Conservation (phyloP, 768 basidiomycete genomes). For the Termitomyces sp. region DNA sequence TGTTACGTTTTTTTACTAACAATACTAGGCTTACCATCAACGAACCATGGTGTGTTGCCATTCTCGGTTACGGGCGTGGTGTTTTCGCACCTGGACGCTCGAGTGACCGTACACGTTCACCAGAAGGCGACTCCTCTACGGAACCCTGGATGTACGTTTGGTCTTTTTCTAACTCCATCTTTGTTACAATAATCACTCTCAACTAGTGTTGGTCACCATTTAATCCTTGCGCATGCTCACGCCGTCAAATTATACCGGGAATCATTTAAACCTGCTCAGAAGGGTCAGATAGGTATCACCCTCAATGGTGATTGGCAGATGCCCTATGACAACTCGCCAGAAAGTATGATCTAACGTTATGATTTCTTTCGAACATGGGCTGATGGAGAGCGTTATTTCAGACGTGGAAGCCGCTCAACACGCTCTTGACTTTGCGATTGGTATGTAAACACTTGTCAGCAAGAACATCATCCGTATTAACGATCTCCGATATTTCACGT, state of each 20-base stretch:
- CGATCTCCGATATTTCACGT: conserved; percentile 21
- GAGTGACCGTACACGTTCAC: conserved; percentile 53
- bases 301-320: conserved; percentile 73
- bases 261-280: conserved; percentile 55
- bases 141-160: conserved; percentile 63
- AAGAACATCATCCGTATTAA: not conserved
- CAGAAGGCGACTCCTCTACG: conserved; percentile 57
- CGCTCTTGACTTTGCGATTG: conserved; percentile 67
- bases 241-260: conserved; percentile 64
- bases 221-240: conserved; percentile 65
- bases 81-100: conserved; percentile 68
- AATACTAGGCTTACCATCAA: conserved; percentile 63
- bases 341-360: conserved; percentile 38
- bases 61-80: conserved; percentile 66
- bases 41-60: conserved; percentile 69
- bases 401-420: conserved; percentile 67
- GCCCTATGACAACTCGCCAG: conserved; percentile 63
- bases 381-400: conserved; percentile 15
- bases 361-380: not conserved
- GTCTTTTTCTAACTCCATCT: not conserved
- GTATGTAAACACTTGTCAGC: conserved; percentile 23
- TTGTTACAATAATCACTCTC: not conserved
- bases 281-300: conserved; percentile 73
- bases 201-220: conserved; percentile 55
- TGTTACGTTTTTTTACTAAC: conserved; percentile 15